phyloP scores from a whole-genome alignment of 148 eudicot genomes.

The Dysphania ambrosioides region DNA sequence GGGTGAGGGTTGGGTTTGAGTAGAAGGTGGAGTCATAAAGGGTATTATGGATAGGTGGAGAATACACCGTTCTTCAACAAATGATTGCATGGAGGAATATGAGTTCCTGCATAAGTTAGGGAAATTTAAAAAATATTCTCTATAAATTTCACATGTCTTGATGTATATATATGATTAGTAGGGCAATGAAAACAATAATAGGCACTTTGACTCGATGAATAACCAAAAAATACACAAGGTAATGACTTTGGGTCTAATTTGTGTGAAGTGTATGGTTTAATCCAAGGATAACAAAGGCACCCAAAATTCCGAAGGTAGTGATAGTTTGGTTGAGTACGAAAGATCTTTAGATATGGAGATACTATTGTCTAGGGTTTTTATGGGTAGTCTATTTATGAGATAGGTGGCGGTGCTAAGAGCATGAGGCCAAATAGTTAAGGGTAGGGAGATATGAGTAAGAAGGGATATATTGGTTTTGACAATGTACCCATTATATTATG shows the following conservation, averaged over 20 bases:
- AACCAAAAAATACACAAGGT: background rate
- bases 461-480: no score
- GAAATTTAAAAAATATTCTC: background rate
- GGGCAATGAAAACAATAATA: background rate
- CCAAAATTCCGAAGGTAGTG: background rate
- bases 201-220: conserved; percentile 2
- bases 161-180: no score
- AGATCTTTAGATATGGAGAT: background rate
- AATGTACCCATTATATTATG: no score
- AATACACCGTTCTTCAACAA: background rate
- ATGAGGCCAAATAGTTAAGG: background rate
- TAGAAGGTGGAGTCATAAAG: no score
- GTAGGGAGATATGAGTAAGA: background rate
- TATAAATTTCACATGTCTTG: background rate
- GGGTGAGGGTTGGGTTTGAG: no score
- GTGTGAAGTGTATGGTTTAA: background rate
- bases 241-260: background rate
- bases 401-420: background rate
- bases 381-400: conserved; percentile 7
- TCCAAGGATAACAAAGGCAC: conserved; percentile 3
- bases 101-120: background rate
- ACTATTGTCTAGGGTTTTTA: background rate
- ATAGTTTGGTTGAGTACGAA: background rate
- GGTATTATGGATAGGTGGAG: background rate
- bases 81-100: background rate